phyloP scores from a whole-genome alignment of 768 basidiomycete species.

The Termitomyces sp. region DNA sequence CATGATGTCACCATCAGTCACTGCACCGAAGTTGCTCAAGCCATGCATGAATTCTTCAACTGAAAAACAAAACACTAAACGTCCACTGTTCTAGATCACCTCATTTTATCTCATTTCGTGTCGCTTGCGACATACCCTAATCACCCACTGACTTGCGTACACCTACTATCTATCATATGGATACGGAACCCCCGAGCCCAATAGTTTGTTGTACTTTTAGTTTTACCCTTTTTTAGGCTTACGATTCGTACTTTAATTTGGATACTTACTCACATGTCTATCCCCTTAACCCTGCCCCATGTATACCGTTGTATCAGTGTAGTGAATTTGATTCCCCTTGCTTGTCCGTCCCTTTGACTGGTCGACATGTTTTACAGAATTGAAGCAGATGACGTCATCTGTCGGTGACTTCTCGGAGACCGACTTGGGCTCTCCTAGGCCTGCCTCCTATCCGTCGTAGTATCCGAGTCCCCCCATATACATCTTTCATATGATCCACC shows the following conservation, averaged over 20 bases:
- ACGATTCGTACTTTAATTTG: background rate
- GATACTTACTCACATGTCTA: conserved; percentile 1
- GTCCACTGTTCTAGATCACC: too few relatives aligned
- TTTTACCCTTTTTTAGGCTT: too few relatives aligned
- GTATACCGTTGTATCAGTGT: conserved; percentile 10
- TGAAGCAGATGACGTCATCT: too few relatives aligned
- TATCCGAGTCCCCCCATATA: too few relatives aligned
- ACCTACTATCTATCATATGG: background rate
- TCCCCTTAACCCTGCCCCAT: background rate
- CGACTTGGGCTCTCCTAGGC: too few relatives aligned
- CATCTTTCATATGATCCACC: too few relatives aligned
- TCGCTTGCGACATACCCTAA: background rate
- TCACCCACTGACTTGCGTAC: background rate
- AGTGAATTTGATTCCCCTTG: background rate
- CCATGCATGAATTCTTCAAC: conserved; percentile 30
- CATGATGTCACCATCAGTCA: conserved; percentile 52
- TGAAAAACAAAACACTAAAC: too few relatives aligned
- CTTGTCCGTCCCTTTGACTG: background rate
- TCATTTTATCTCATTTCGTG: background rate
- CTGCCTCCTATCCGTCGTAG: too few relatives aligned
- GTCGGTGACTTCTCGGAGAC: too few relatives aligned
- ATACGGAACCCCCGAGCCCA: background rate
- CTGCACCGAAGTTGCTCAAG: conserved; percentile 27
- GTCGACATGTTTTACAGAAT: too few relatives aligned
- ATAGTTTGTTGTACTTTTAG: conserved; percentile 5